Evolutionary conservation across 352 stramenopile species (phyloP), one percentile per base, ranked within the genome.

Genomic region (Phytophthora citrophthora): DNA sequence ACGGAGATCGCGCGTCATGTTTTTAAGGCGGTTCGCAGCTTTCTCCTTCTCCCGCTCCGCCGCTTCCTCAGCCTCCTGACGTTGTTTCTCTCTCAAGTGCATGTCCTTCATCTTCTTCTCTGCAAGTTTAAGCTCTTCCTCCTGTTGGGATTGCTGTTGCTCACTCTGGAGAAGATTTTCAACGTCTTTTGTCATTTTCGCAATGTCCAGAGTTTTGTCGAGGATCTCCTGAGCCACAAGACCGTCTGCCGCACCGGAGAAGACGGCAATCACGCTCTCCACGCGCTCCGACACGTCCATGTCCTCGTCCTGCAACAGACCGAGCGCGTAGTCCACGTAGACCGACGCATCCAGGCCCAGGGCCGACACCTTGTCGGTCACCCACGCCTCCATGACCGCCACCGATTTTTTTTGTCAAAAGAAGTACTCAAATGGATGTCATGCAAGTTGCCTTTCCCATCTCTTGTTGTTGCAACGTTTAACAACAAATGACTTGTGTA

Each of bases 271-370:
- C 16, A 91, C 75, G 59, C 74, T 93, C 62, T 76, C 54, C 18
- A 92, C 82, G 49, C 83, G 83, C 67, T 93, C 86, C 15, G 73
- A 70, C n/a, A 94, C 47, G 26, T 83, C 70, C 70, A 80, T 79
- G 57, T 94, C 83, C 18, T 90, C 79, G 62, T 94, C 83, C 57
- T 83, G 72, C 7, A 94, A 58, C 49, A 93, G 83, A 32, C 86
- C 73, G 27, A 70, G 62, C 10, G 75, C 83, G 39, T 94, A 94
- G 38, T 91, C 86, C 16, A 89, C 84, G 69, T 94, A 94, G 39
- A 93, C 86, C 54, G 91, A 86, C 9, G 68, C 77, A 54, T 93
- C 80, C 24, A 91, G 72, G 32, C 61, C 68, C 36, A 93, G 76
- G 15, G 54, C 48, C 59, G 74, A 64, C 39, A 91, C 84, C 65